A percentile compares a stretch with the other conserved stretches of the same genome.
Evolutionary conservation across 805 yeast species (phyloP).

Genomic region (Ogataea salicorniae): DNA sequence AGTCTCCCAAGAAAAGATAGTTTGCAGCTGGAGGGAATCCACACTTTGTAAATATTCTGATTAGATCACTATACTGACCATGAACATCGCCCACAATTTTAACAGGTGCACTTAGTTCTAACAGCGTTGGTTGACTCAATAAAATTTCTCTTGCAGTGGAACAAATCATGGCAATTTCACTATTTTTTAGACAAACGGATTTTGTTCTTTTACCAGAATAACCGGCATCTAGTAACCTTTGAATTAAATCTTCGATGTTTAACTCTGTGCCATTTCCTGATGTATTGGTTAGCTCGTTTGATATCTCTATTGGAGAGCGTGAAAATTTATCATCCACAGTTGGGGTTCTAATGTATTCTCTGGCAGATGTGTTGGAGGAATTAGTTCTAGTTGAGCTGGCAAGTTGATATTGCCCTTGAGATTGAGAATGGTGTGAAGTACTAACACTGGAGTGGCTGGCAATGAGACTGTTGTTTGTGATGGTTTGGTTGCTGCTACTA

Average conservation of each 20-base stretch:
- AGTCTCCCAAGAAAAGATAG: constrained; percentile 90
- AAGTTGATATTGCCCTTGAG: not conserved
- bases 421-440: constrained; percentile 1
- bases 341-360: constrained; percentile 3
- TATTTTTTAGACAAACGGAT: constrained; percentile 78
- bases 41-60: constrained; percentile 88
- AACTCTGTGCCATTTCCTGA: constrained; percentile 2
- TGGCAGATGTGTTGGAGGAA: not conserved
- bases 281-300: constrained; percentile 4
- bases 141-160: constrained; percentile 84
- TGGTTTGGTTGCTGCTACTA: not conserved
- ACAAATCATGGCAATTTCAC: constrained; percentile 87
- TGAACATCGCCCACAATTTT: constrained; percentile 93
- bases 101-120: constrained; percentile 83
- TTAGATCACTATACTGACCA: constrained; percentile 90
- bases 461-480: not conserved
- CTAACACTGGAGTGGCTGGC: constrained; percentile 3
- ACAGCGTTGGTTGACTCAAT: constrained; percentile 80
- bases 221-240: constrained; percentile 89
- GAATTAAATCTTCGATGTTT: constrained; percentile 78
- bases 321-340: constrained; percentile 9
- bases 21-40: constrained; percentile 96
- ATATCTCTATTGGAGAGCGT: constrained; percentile 16
- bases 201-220: constrained; percentile 92
- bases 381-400: not conserved